Evolutionary conservation across 169 alveolate species (phyloP).

Genomic region (Cryptosporidium sp.): DNA sequence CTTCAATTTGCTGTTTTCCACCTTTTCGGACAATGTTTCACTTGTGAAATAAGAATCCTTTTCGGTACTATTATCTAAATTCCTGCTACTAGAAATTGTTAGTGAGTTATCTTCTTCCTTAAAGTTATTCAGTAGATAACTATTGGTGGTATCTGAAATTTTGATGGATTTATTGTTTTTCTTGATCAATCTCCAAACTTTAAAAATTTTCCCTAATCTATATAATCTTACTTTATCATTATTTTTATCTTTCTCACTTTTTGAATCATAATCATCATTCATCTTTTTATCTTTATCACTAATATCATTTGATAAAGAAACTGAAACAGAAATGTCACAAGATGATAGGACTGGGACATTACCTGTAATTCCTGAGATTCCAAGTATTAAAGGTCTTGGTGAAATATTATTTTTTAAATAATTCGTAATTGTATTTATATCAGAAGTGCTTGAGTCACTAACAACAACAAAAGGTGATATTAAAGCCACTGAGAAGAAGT

Average conservation of each 20-base stretch:
- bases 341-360: conserved; percentile 39
- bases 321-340: conserved; percentile 55
- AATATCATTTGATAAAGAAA: not conserved
- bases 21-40: not conserved
- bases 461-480: conserved; percentile 56
- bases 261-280: not conserved
- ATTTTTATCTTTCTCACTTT: not conserved
- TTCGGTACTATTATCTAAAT: not conserved
- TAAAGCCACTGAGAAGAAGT: conserved; percentile 39
- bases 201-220: not conserved
- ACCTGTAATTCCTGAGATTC: conserved; percentile 72
- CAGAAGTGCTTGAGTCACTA: conserved; percentile 14
- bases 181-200: not conserved
- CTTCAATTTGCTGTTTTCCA: not conserved
- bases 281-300: not conserved
- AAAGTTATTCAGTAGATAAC: not conserved
- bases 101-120: not conserved
- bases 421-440: conserved; percentile 16
- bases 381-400: conserved; percentile 58
- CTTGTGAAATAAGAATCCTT: not conserved
- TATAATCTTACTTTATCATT: not conserved
- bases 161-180: not conserved
- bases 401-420: conserved; percentile 39
- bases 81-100: not conserved
- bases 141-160: not conserved